Percentiles rank a stretch among this genome's conserved stretches.
phyloP scores from a whole-genome alignment of 2,329 filamentous ascomycete species.

The Pseudogymnoascus destructans region DNA sequence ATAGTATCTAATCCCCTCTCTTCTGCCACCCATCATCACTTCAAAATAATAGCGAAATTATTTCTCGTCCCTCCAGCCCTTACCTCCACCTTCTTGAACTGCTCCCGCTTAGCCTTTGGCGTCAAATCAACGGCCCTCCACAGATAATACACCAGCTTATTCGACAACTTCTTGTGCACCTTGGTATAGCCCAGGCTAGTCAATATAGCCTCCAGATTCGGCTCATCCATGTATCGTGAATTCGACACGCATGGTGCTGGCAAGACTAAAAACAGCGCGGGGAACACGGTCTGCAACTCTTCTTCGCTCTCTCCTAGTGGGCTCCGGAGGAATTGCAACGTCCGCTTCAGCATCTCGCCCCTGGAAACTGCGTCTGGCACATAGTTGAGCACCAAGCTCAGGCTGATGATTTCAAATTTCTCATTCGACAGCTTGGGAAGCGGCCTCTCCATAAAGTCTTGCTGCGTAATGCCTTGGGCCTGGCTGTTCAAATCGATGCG shows the following conservation, averaged over 20 bases:
- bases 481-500: conserved; percentile 89
- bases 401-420: conserved; percentile 75
- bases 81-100: conserved; percentile 61
- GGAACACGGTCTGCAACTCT: conserved; percentile 34
- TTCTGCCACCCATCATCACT: conserved; percentile 21
- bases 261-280: conserved; percentile 75
- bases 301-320: conserved; percentile 15
- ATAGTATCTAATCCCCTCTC: background rate
- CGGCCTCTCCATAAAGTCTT: conserved; percentile 88
- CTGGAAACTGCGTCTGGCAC: conserved; percentile 63
- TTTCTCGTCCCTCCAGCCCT: conserved; percentile 66
- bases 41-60: conserved; percentile 75
- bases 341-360: conserved; percentile 75
- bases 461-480: conserved; percentile 64
- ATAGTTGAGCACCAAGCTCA: conserved; percentile 90
- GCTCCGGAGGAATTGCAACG: conserved; percentile 52
- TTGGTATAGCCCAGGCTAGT: conserved; percentile 57
- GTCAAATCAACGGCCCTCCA: conserved; percentile 43
- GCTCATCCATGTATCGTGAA: conserved; percentile 74
- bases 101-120: conserved; percentile 18
- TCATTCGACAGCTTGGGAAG: conserved; percentile 49
- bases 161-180: conserved; percentile 55
- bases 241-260: conserved; percentile 81
- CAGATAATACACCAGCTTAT: conserved; percentile 81
- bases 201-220: conserved; percentile 61